Base-by-base conservation (phyloP, 805 yeast species). In the Metschnikowia cubensis region DNA sequence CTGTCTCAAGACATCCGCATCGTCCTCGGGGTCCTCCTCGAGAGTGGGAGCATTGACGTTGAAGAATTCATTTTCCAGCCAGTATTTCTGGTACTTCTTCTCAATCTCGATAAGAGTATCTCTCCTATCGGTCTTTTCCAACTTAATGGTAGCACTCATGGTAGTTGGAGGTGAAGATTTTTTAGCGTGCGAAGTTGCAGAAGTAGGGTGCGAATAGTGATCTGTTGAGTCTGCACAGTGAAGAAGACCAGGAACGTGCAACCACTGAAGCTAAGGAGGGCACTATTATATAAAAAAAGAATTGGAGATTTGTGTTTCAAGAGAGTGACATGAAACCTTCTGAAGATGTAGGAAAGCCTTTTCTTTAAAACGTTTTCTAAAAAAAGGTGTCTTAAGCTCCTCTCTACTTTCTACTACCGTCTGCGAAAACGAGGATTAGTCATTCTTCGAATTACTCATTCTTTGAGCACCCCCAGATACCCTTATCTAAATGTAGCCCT, bases 21-120 rank as follows among this genome's bases (percentile, higher is more conserved):
- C 73, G 40, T 68, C 69, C 41, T 60, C 65, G 22, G 75, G 66
- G 47, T 62, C 73, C 59, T 87, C 95, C 44, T 82, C 86, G 42
- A 80, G 59, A 18, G 85, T 70, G 45, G 98, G 98, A 14, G 98
- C 96, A 67, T 94, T 83, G 52, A 87, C 79, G 68, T 94, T 96
- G 64, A 91, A 91, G 31, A 82, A 74, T 64, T 88, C 86, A 55
- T 89, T 95, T 25, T 88, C 91, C 32, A 81, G 79, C 99, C 99
- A 94, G 37, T 81, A 62, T 62, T 82, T 72, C 73, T 91, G 97
- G 70, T 89, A 91, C 69, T 85, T 86, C 71, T 87, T 83, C 70
- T 94, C 99, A 61, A 89, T 85, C 32, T 77, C 95, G 56, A 89
- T 85, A 61, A 94, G 81, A 49, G 92, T 83, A 79, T 94, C 99